phyloP scores from a whole-genome alignment of 305 asterid species.

The Solanum hybrid region DNA sequence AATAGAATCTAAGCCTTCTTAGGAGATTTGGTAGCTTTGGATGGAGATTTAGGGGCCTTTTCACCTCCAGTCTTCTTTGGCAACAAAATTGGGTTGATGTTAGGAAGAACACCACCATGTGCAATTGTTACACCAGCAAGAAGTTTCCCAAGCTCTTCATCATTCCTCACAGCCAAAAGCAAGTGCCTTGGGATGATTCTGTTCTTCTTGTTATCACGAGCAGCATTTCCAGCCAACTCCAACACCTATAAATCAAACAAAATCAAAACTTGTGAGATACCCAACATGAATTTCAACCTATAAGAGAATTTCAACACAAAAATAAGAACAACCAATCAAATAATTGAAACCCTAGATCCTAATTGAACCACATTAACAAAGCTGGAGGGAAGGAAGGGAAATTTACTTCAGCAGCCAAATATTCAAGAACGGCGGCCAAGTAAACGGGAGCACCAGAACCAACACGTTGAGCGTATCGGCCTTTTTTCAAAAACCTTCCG shows the following conservation, averaged over 20 bases:
- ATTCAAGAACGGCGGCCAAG: constrained; percentile 52
- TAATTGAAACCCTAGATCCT: background rate
- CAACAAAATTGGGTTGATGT: constrained; percentile 60
- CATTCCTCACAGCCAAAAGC: constrained; percentile 60
- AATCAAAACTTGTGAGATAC: background rate
- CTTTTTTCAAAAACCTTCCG: constrained; percentile 49
- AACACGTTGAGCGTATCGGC: constrained; percentile 42
- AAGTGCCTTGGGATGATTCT: constrained; percentile 67
- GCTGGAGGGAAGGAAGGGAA: background rate
- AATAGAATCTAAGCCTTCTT: background rate
- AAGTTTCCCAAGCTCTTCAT: constrained; percentile 57
- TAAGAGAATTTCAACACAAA: background rate
- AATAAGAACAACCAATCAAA: background rate
- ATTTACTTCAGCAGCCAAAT: constrained; percentile 48
- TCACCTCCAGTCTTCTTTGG: constrained; percentile 61
- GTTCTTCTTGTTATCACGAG: constrained; percentile 66
- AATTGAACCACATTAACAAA: background rate
- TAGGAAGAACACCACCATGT: constrained; percentile 75
- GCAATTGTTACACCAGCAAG: constrained; percentile 71
- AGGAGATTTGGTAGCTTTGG: constrained; percentile 6
- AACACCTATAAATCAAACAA: constrained; percentile 32
- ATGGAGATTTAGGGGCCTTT: constrained; percentile 22
- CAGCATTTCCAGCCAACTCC: constrained; percentile 81
- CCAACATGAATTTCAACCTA: background rate
- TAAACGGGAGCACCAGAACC: constrained; percentile 56